Evolutionary conservation across 306 rosid species (phyloP).

Genomic region (Fragaria ananassa): DNA sequence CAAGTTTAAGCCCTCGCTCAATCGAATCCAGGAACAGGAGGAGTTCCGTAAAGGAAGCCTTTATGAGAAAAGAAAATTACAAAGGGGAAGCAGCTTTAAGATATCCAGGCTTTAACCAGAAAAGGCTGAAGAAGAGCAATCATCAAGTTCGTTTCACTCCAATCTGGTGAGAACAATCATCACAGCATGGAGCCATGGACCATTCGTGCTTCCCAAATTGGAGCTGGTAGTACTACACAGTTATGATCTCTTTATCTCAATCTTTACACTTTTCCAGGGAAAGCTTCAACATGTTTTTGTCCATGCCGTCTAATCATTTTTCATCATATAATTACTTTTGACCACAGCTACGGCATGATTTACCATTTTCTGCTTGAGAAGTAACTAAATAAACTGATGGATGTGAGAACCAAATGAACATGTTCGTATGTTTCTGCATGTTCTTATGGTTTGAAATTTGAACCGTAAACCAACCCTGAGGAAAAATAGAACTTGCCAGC

Average conservation of each 20-base stretch:
- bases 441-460: no score
- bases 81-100: background rate
- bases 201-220: background rate
- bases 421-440: no score
- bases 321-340: background rate
- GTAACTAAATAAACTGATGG: no score
- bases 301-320: background rate
- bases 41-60: background rate
- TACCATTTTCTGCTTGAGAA: no score
- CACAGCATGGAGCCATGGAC: background rate
- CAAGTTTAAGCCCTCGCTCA: background rate
- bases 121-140: conserved; percentile 12
- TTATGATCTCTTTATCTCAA: background rate
- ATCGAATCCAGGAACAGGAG: background rate
- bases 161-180: background rate
- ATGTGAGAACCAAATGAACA: no score
- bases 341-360: background rate
- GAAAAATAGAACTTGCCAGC: no score
- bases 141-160: background rate
- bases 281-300: background rate
- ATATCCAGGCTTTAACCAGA: conserved; percentile 2
- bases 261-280: background rate
- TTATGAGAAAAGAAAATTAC: background rate
- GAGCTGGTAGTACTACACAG: background rate
- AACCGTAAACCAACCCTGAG: no score